A percentile compares a stretch with the other conserved stretches of the same genome.
These are phyloP conservation scores for Metschnikowia colocasiae DNA, from an alignment of 805 yeast genomes.

Conservation along the genomic window DNA sequence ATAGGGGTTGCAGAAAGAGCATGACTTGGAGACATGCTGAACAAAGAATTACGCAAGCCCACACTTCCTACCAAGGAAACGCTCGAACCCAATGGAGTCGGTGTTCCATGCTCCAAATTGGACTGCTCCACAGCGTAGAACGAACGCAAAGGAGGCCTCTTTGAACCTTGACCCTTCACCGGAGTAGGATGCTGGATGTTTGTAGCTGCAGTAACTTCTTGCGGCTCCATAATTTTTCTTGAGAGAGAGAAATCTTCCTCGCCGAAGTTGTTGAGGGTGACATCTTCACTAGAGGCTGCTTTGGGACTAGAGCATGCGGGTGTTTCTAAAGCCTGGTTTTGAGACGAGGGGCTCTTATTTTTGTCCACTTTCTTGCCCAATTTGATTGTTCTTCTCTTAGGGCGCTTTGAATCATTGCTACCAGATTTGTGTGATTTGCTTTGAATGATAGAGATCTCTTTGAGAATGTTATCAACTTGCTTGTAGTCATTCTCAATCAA, in stretches of 20 bases:
- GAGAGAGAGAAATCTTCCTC: neutral
- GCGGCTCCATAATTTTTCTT: neutral
- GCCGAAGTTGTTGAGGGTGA: neutral
- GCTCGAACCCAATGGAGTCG: slow-evolving; percentile 19
- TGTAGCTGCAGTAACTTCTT: neutral
- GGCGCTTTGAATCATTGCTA: slow-evolving; percentile 30
- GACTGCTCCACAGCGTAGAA: neutral
- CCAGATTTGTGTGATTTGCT: slow-evolving; percentile 35
- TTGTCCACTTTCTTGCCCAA: slow-evolving; percentile 15
- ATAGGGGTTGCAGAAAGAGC: slow-evolving; percentile 30
- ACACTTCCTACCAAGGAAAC: slow-evolving; percentile 30
- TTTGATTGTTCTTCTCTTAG: slow-evolving; percentile 41
- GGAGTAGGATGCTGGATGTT: slow-evolving; percentile 17
- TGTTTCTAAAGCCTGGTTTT: neutral
- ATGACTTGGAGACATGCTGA: slow-evolving; percentile 26
- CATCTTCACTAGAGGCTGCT: neutral
- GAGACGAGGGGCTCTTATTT: neutral
- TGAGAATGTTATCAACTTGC: slow-evolving; percentile 35
- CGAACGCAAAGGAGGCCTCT: slow-evolving; percentile 11
- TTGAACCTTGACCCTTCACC: slow-evolving; percentile 7
- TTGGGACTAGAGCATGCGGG: neutral
- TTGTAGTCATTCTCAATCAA: slow-evolving; percentile 26
- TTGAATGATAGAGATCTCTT: slow-evolving; percentile 46
- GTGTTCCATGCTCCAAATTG: neutral
- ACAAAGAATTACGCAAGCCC: slow-evolving; percentile 39